These are phyloP conservation scores for Ananas comosus DNA, from an alignment of 176 grass and related monocot genomes.

Conservation along the genomic window DNA sequence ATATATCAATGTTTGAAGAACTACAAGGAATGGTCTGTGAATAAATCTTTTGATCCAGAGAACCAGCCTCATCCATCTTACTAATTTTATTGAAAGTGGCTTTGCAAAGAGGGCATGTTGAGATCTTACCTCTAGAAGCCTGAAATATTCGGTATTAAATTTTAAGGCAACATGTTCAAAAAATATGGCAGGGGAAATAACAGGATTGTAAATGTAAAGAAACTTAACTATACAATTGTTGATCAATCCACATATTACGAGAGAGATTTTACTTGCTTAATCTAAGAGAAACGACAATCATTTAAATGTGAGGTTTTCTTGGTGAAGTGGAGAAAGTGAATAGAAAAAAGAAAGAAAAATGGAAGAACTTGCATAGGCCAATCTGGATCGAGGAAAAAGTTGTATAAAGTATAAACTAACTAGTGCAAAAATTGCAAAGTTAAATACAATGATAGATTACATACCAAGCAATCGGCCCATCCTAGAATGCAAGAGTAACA, in stretches of 20 bases:
- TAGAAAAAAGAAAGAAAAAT: not conserved
- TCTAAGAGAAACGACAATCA: not conserved
- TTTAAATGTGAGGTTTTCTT: not conserved
- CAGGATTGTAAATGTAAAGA: not conserved
- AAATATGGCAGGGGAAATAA: not conserved
- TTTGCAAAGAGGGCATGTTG: slow-evolving; percentile 88
- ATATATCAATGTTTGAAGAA: slow-evolving; percentile 28
- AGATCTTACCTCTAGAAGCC: slow-evolving; percentile 46
- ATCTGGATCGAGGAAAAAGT: not conserved
- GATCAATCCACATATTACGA: not conserved
- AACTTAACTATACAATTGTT: not conserved
- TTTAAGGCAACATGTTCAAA: not conserved
- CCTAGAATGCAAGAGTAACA: slow-evolving; percentile 89
- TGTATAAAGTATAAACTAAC: not conserved
- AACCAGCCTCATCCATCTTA: slow-evolving; percentile 55
- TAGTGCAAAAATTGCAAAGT: not conserved
- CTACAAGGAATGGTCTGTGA: slow-evolving; percentile 61
- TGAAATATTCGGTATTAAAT: slow-evolving; percentile 17
- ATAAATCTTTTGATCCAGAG: slow-evolving; percentile 83
- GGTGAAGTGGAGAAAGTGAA: not conserved
- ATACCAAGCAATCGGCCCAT: slow-evolving; percentile 72
- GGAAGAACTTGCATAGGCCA: not conserved
- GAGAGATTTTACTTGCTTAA: no score
- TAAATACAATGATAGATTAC: slow-evolving; percentile 3
- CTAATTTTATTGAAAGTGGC: slow-evolving; percentile 51